Base-by-base conservation (phyloP, 2,329 filamentous ascomycete species). In the Scedosporium aurantiacum region DNA sequence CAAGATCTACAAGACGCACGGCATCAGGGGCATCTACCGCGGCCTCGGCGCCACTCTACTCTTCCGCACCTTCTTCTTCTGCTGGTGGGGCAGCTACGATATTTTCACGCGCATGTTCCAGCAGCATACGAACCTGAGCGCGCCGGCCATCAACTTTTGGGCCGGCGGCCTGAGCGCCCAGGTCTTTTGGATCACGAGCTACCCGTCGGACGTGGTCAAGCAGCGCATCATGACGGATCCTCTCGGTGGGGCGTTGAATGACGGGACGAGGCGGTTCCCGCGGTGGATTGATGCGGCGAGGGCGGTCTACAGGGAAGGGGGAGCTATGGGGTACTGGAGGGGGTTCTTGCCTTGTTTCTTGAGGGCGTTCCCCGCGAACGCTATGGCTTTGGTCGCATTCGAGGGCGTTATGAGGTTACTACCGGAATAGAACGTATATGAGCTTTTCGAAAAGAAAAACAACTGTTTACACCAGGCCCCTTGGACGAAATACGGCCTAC, bases 11-110 rank as follows among this genome's bases (percentile, higher is more conserved):
- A 68, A 71, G n/a, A 72, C 77, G 58, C 91, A 97, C 72, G 93
- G 94, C 55, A 68, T 97, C 2, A 71, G 74, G 23, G 94, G 93
- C 41, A 73, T 99, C 6, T 99, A 93, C 73, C 91, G 91, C 70
- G 94, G 94, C 0, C 81, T 99, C 12, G 78, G 75, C 43, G 90
- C 94, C 1, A 97, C 94, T 0, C 78, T 97, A 57, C 74, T 97
- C 57, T 97, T 97, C 77, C 84, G 94, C 18, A 85, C 86, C 14
- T 96, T 93, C 76, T 99, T 99, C 80, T 97, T 96, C 81, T 94
- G 88, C 78, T 97, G 92, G 92, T 99, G 94, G 94, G 86, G 87
- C n/a, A 89, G 86, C 63, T 99, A 99, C 77, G 93, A 97, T 69
- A 67, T 96, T 32, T 82, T 97, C 67, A 89, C 90, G 4, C 80